These are phyloP conservation scores for Hypoxylon sp. DNA, from an alignment of 2,329 filamentous ascomycete genomes.

Conservation along the genomic window DNA sequence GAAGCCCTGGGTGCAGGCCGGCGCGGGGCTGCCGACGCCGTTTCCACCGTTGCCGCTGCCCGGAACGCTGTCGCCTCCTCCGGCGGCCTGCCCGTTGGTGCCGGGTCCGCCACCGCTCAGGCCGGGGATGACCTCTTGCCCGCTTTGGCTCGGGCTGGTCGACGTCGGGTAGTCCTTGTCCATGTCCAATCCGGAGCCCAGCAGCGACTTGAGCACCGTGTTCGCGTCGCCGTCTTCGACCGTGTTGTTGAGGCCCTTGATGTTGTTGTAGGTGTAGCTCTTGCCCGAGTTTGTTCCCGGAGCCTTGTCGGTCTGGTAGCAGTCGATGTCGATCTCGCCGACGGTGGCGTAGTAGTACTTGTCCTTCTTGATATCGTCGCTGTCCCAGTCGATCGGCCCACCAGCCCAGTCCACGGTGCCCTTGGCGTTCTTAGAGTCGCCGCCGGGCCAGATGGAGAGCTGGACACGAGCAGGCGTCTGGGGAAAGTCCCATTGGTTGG, in stretches of 20 bases:
- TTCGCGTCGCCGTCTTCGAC: conserved; percentile 77
- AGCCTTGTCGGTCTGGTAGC: conserved; percentile 71
- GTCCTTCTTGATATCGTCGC: conserved; percentile 77
- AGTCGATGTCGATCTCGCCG: conserved; percentile 79
- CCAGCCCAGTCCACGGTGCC: conserved; percentile 94
- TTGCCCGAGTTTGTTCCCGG: conserved; percentile 74
- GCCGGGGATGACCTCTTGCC: conserved; percentile 41
- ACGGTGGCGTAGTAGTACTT: conserved; percentile 91
- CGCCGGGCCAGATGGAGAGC: conserved; percentile 95
- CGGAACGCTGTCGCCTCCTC: conserved; percentile 20
- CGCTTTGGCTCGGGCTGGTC: conserved; percentile 46
- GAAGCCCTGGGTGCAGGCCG: conserved; percentile 41
- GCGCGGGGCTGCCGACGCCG: conserved; percentile 18
- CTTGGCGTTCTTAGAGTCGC: conserved; percentile 76
- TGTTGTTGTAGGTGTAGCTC: conserved; percentile 78
- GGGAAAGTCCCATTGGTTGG: conserved; percentile 84
- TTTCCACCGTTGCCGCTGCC: conserved; percentile 26
- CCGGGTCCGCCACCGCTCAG: conserved; percentile 44
- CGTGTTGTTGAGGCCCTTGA: conserved; percentile 74
- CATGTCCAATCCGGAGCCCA: conserved; percentile 83
- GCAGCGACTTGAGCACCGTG: conserved; percentile 80
- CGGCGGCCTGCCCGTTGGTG: conserved; percentile 45
- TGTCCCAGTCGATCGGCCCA: conserved; percentile 87
- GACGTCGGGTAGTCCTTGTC: conserved; percentile 45
- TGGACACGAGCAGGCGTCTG: conserved; percentile 92